Evolutionary conservation across 345 rosid species (phyloP), one percentile per base, ranked within the genome.

Genomic region (Passiflora organensis): DNA sequence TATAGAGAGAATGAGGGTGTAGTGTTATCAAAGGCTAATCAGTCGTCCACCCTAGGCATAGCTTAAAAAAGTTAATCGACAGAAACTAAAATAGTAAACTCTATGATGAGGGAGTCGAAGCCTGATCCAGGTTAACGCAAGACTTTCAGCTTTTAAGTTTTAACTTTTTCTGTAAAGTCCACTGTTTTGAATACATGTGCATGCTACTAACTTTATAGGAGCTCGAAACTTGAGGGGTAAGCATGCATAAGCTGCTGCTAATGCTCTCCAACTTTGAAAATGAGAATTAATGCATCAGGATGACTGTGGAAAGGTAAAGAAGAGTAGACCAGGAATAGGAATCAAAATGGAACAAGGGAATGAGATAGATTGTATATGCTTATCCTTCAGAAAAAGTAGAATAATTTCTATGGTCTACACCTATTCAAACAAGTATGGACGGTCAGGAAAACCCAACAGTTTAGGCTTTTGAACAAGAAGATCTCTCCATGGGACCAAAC

Each of bases 71-170:
- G 41, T 19, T 2, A 11, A 6, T 10, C 13, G 18, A 22, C 10
- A 41, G 67, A 32, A 43, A 46, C n/a, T 38, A 10, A 16, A 39
- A 23, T 37, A 32, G 58, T 46, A 51, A 34, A 56, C 57, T 43
- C 46, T 28, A 28, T 28, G 14, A 16, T 32, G 60, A 50, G 34
- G 46, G 22, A 58, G 57, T 51, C 38, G 57, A 65, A 57, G 69
- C 58, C 63, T 65, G 63, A 20, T 47, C 37, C 21, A 37, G 12
- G 13, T 28, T 48, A 43, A 46, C 53, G 43, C n/a, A 2, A 43
- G 19, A 11, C 11, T 10, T 18, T 48, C 32, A 20, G 53, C 36
- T 65, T 43, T 53, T 32, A 44, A 25, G 46, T 63, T 54, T 13
- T 42, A 5, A 17, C 48, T 14, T 28, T 28, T 50, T 62, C 32